These are phyloP conservation scores for Alternaria rosae DNA, from an alignment of 2,329 filamentous ascomycete species.

Conservation along the genomic window DNA sequence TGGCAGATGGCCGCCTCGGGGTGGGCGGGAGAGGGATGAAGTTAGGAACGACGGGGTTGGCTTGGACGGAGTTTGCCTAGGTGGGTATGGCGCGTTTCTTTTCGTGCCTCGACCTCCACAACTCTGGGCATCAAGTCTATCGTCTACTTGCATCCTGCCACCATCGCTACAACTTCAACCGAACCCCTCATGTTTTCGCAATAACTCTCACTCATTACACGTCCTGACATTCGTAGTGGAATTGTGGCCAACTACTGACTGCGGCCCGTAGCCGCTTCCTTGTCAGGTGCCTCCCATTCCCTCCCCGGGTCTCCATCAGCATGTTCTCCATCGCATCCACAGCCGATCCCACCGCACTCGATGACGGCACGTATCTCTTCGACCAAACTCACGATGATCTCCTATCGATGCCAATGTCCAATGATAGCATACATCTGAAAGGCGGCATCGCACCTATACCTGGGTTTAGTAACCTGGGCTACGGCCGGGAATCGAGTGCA, in stretches of 20 bases:
- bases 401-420: slow-evolving; percentile 42
- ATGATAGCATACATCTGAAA: slow-evolving; percentile 46
- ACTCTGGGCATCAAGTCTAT: slow-evolving; percentile 24
- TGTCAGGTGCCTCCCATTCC: slow-evolving; percentile 40
- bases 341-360: slow-evolving; percentile 43
- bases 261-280: slow-evolving; percentile 28
- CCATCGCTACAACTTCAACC: slow-evolving; percentile 40
- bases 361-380: slow-evolving; percentile 48
- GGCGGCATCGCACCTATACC: slow-evolving; percentile 38
- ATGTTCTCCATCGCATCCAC: slow-evolving; percentile 48
- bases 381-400: slow-evolving; percentile 40
- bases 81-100: slow-evolving; percentile 30
- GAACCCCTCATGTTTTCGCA: slow-evolving; percentile 35
- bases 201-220: slow-evolving; percentile 20
- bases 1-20: background rate
- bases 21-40: slow-evolving; percentile 11
- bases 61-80: slow-evolving; percentile 25
- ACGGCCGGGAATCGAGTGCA: slow-evolving; percentile 48
- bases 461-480: slow-evolving; percentile 47
- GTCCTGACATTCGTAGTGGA: slow-evolving; percentile 19
- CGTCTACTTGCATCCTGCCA: slow-evolving; percentile 30
- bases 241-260: slow-evolving; percentile 26
- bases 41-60: slow-evolving; percentile 22
- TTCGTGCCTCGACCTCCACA: slow-evolving; percentile 38
- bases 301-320: slow-evolving; percentile 26